Percentiles rank a stretch among this genome's conserved stretches.
Evolutionary conservation across 2,329 filamentous ascomycete species (phyloP).

Genomic region (Leptosphaerulina australis): DNA sequence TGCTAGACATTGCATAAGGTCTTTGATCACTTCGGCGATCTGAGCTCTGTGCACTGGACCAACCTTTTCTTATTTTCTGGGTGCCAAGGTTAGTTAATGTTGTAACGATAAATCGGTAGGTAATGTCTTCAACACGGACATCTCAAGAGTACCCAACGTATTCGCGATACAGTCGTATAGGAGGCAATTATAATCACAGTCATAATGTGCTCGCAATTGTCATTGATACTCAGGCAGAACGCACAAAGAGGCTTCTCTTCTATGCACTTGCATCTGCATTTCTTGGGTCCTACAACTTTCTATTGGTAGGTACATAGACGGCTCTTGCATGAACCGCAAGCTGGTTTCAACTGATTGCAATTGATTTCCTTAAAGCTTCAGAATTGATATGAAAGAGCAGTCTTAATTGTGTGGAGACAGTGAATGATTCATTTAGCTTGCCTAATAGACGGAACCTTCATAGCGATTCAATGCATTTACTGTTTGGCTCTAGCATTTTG

Average conservation of each 20-base stretch:
- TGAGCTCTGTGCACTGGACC: no score
- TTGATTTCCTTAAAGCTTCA: constrained; percentile 40
- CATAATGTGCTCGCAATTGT: constrained; percentile 38
- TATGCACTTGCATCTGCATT: constrained; percentile 40
- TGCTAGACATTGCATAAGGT: no score
- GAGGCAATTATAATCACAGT: no score
- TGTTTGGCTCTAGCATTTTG: constrained; percentile 29
- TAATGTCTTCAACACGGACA: neutral
- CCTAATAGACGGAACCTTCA: no score
- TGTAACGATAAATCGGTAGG: neutral
- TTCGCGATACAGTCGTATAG: no score
- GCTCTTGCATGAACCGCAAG: constrained; percentile 40
- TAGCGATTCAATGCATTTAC: no score
- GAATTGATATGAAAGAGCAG: neutral
- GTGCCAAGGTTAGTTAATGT: neutral
- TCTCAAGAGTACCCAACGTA: constrained; percentile 31
- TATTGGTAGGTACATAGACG: constrained; percentile 43
- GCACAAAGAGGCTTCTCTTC: constrained; percentile 41
- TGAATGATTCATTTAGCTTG: no score
- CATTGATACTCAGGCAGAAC: constrained; percentile 37
- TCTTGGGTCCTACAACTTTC: constrained; percentile 19
- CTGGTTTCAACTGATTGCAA: constrained; percentile 38
- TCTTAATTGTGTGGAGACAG: neutral
- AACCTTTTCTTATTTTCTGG: no score
- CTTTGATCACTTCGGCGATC: no score